Conservation (phyloP, 2,329 filamentous ascomycete species). For the Saccharata proteae region DNA sequence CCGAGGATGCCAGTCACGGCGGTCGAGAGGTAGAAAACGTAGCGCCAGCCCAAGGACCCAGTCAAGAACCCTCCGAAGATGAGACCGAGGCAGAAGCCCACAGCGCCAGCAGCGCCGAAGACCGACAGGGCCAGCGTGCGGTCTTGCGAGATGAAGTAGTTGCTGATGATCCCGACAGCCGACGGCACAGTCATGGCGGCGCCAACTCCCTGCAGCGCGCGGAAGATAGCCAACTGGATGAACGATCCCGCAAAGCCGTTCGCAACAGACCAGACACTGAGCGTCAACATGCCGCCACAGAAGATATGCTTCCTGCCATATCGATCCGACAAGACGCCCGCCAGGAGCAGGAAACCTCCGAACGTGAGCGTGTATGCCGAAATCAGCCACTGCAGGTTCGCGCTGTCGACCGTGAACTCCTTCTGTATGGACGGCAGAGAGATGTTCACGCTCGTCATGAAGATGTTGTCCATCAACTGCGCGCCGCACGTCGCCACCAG, state of each 20-base stretch:
- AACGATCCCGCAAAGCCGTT: slow-evolving; percentile 35
- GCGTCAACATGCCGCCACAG: slow-evolving; percentile 21
- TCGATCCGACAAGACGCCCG: slow-evolving; percentile 21
- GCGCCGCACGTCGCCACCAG: slow-evolving; percentile 30
- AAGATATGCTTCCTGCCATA: slow-evolving; percentile 29
- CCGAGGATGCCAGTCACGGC: slow-evolving; percentile 6
- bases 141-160: slow-evolving; percentile 26
- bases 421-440: slow-evolving; percentile 9
- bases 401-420: slow-evolving; percentile 7
- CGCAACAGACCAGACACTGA: slow-evolving; percentile 27
- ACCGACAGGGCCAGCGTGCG: slow-evolving; percentile 28
- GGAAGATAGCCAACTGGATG: slow-evolving; percentile 29
- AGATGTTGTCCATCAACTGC: slow-evolving; percentile 33
- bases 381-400: slow-evolving; percentile 10
- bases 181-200: slow-evolving; percentile 36
- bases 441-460: slow-evolving; percentile 15
- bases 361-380: slow-evolving; percentile 14
- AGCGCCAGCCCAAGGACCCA: slow-evolving; percentile 7
- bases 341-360: slow-evolving; percentile 13
- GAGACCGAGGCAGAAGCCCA: slow-evolving; percentile 23
- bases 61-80: slow-evolving; percentile 10
- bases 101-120: slow-evolving; percentile 27
- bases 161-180: slow-evolving; percentile 33
- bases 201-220: slow-evolving; percentile 36
- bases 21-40: slow-evolving; percentile 9